Conservation (phyloP, 352 stramenopile species). For the Pelagophyceae sp. region DNA sequence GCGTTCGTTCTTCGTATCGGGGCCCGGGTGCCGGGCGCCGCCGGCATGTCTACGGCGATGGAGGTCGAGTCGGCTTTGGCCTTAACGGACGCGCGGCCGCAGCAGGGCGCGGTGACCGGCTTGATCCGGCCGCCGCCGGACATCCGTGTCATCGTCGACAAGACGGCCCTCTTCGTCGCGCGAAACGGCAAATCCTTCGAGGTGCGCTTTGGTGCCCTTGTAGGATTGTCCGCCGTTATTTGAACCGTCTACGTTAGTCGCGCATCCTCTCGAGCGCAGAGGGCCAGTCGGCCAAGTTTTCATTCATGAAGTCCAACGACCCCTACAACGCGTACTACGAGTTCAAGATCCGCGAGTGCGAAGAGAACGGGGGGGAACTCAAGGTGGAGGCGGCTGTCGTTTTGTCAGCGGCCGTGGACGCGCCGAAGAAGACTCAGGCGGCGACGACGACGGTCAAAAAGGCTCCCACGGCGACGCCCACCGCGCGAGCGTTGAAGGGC, state of each 20-base stretch:
- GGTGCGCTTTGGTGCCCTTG: slow-evolving; percentile 8
- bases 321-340: slow-evolving; percentile 98
- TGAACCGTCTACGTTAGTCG: slow-evolving; percentile 28
- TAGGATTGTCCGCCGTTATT: neutral
- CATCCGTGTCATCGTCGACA: slow-evolving; percentile 93
- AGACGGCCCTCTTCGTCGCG: slow-evolving; percentile 95
- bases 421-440: slow-evolving; percentile 56
- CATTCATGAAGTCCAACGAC: slow-evolving; percentile 83
- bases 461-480: slow-evolving; percentile 41
- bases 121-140: slow-evolving; percentile 93
- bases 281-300: slow-evolving; percentile 90
- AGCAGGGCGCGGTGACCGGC: neutral
- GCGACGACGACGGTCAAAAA: slow-evolving; percentile 40
- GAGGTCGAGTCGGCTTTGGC: neutral
- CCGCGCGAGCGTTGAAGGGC: slow-evolving; percentile 54
- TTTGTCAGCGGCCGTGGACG: neutral
- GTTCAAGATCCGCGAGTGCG: slow-evolving; percentile 78
- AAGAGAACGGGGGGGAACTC: slow-evolving; percentile 40
- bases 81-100: neutral
- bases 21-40: no score
- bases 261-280: slow-evolving; percentile 82
- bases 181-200: slow-evolving; percentile 96
- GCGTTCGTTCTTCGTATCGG: no score
- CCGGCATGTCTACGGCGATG: neutral
- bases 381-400: neutral